phyloP scores from a whole-genome alignment of 345 rosid genomes.

The Clausena lansium region DNA sequence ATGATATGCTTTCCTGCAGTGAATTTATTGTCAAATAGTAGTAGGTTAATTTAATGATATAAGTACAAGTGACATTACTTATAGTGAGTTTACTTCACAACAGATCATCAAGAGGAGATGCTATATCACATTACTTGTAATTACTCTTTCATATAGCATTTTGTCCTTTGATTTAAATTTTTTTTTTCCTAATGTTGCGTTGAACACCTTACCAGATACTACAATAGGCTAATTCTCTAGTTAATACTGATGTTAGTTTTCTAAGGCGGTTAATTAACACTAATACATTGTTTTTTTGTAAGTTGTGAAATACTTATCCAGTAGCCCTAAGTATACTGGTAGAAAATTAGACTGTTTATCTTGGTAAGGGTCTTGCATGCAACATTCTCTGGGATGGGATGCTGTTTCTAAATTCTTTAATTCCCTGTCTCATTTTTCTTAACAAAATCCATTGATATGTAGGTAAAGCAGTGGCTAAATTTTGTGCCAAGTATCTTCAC shows the following conservation, averaged over 20 bases:
- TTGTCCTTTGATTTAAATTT: not conserved
- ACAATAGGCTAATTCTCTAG: not conserved
- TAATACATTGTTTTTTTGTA: not conserved
- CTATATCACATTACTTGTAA: not conserved
- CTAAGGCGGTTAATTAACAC: too few species aligned
- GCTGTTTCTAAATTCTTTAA: not conserved
- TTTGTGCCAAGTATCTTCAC: conserved; percentile 85
- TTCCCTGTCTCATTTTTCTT: not conserved
- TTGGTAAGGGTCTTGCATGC: not conserved
- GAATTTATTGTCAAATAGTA: not conserved
- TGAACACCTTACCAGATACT: not conserved
- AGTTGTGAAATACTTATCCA: not conserved
- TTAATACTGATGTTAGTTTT: too few species aligned
- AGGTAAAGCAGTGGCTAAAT: conserved; percentile 87
- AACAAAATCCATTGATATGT: conserved; percentile 14
- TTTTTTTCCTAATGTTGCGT: not conserved
- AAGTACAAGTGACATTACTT: not conserved
- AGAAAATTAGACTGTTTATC: not conserved
- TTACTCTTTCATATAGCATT: not conserved
- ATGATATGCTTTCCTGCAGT: not conserved
- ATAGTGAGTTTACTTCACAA: not conserved
- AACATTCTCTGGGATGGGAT: not conserved
- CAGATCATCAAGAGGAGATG: not conserved
- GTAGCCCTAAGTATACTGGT: not conserved
- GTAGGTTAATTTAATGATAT: not conserved